Evolutionary conservation across 441 rosid genomes (phyloP).

Genomic region (Flueggea neowawraea): DNA sequence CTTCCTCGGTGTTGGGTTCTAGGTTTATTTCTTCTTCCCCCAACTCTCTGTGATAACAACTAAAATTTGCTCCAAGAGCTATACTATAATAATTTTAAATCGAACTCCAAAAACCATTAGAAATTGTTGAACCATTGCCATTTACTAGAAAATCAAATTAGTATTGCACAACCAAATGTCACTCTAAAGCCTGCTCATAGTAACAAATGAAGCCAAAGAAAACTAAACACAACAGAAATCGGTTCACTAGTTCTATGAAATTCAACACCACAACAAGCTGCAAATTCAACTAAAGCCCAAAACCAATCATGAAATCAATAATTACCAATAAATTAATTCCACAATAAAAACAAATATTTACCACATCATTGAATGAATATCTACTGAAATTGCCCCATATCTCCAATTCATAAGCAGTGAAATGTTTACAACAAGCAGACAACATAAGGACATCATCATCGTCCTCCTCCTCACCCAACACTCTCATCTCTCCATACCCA

Average conservation of each 20-base stretch:
- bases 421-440: slow-evolving; percentile 93
- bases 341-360: slow-evolving; percentile 5
- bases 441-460: slow-evolving; percentile 48
- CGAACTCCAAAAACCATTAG: too few relatives aligned
- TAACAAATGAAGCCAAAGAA: too few relatives aligned
- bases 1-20: too few relatives aligned
- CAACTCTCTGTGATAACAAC: too few relatives aligned
- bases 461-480: slow-evolving; percentile 38
- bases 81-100: too few relatives aligned
- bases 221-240: too few relatives aligned
- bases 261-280: background rate
- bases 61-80: too few relatives aligned
- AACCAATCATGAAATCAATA: background rate
- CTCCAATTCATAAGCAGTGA: slow-evolving; percentile 89
- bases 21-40: too few relatives aligned
- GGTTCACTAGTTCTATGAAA: background rate
- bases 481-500: slow-evolving; percentile 29
- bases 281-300: background rate
- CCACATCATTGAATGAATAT: slow-evolving; percentile 85
- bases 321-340: background rate
- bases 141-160: too few relatives aligned
- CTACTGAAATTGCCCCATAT: slow-evolving; percentile 89
- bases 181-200: too few relatives aligned
- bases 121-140: too few relatives aligned
- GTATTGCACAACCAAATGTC: too few relatives aligned